phyloP scores from a whole-genome alignment of 1,284 basidiomycete genomes.

The Tilletia indica region DNA sequence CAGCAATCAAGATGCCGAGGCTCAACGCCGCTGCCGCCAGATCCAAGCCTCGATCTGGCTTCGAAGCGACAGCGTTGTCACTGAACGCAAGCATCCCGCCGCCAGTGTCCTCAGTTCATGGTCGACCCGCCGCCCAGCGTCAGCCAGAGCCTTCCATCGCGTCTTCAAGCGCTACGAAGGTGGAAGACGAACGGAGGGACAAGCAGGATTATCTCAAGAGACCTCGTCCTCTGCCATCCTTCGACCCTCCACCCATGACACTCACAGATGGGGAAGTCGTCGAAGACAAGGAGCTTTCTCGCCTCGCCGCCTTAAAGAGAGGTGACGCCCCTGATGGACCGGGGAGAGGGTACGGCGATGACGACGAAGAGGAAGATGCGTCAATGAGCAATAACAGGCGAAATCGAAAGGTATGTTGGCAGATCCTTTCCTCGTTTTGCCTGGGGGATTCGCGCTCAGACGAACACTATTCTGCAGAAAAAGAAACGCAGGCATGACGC shows the following conservation, averaged over 20 bases:
- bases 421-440: no score
- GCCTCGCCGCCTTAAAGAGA: background rate
- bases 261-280: constrained; percentile 2
- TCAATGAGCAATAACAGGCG: background rate
- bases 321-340: background rate
- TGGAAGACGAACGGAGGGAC: background rate
- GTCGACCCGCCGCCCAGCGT: background rate
- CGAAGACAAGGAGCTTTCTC: constrained; percentile 2
- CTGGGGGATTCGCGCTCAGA: no score
- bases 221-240: background rate
- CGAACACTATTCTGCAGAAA: background rate
- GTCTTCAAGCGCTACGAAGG: background rate
- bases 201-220: background rate
- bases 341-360: background rate
- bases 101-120: constrained; percentile 8
- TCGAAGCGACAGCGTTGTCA: background rate
- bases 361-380: constrained; percentile 4
- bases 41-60: background rate
- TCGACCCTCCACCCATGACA: constrained; percentile 2
- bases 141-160: background rate
- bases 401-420: background rate
- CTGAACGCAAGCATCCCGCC: constrained; percentile 1
- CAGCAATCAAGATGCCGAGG: constrained; percentile 5
- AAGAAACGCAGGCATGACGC: constrained; percentile 2
- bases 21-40: background rate